Percentiles rank a stretch among this genome's conserved stretches.
These are phyloP conservation scores for Coemansia sp. DNA, from an alignment of 192 early-diverging fungal species.

Conservation along the genomic window DNA sequence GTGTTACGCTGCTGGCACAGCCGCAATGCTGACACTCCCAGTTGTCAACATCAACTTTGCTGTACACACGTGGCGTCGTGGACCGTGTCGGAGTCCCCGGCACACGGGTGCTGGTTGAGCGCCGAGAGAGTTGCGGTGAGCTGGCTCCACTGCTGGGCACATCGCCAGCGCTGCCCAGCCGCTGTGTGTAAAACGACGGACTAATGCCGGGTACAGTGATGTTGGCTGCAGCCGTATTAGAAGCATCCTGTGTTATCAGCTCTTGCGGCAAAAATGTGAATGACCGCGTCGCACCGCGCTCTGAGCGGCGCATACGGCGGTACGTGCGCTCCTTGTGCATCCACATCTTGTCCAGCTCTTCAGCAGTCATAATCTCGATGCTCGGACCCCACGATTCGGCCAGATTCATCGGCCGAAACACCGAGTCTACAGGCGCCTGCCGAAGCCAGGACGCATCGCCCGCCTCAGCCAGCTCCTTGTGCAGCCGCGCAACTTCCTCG, in stretches of 20 bases:
- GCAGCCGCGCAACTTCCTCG: slow-evolving; percentile 44
- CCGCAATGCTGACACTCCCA: slow-evolving; percentile 57
- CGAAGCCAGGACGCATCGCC: slow-evolving; percentile 52
- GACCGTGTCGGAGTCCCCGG: slow-evolving; percentile 39
- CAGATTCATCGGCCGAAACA: slow-evolving; percentile 42
- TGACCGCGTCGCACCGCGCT: slow-evolving; percentile 41
- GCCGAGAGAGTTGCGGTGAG: slow-evolving; percentile 35
- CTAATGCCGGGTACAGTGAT: slow-evolving; percentile 38
- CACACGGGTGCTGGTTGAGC: slow-evolving; percentile 22
- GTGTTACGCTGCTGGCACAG: slow-evolving; percentile 43
- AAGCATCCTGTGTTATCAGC: slow-evolving; percentile 25
- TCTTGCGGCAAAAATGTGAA: slow-evolving; percentile 55
- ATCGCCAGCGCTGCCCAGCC: slow-evolving; percentile 20
- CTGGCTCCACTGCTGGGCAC: slow-evolving; percentile 42
- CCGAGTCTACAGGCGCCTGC: slow-evolving; percentile 47
- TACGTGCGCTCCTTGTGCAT: slow-evolving; percentile 53
- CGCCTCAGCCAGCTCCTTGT: slow-evolving; percentile 42
- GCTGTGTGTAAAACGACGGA: slow-evolving; percentile 46
- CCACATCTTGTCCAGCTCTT: slow-evolving; percentile 54
- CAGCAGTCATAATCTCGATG: slow-evolving; percentile 51
- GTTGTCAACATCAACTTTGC: slow-evolving; percentile 37
- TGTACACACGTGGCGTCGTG: slow-evolving; percentile 41
- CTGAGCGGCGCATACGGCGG: slow-evolving; percentile 50
- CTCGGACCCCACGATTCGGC: slow-evolving; percentile 50
- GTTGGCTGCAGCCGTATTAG: slow-evolving; percentile 11